Evolutionary conservation across 257 asterid genomes (phyloP).

Genomic region (Lantana camara): DNA sequence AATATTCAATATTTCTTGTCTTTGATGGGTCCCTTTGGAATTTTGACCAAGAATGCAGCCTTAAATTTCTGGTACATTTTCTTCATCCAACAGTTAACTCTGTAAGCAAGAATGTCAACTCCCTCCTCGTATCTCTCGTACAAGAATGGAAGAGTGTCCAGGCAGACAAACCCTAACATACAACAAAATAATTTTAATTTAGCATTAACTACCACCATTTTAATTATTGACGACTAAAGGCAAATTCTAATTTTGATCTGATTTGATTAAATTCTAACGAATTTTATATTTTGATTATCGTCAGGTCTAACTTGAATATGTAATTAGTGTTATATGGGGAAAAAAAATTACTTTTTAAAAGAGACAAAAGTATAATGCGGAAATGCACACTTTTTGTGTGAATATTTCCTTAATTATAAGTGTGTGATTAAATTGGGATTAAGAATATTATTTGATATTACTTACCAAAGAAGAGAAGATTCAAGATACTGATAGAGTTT

Average conservation of each 20-base stretch:
- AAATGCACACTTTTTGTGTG: too few species aligned
- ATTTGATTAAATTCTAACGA: too few species aligned
- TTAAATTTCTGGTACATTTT: slow-evolving; percentile 38
- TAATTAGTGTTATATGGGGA: too few species aligned
- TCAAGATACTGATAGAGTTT: slow-evolving; percentile 50
- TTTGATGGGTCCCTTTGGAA: slow-evolving; percentile 46
- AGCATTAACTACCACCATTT: too few species aligned
- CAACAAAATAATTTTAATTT: too few species aligned
- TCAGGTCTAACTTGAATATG: too few species aligned
- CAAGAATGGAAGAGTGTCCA: slow-evolving; percentile 52
- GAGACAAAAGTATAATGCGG: too few species aligned
- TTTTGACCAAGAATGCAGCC: slow-evolving; percentile 38
- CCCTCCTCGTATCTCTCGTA: slow-evolving; percentile 59
- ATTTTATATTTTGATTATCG: too few species aligned
- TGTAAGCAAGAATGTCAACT: slow-evolving; percentile 45
- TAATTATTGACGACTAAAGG: too few species aligned
- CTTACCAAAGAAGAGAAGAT: slow-evolving; percentile 64
- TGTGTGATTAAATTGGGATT: background rate
- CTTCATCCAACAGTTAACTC: slow-evolving; percentile 29
- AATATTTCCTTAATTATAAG: too few species aligned
- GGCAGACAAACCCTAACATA: slow-evolving; percentile 45
- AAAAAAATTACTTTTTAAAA: too few species aligned
- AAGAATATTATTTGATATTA: background rate
- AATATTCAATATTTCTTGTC: slow-evolving; percentile 25
- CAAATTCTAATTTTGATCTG: too few species aligned